Evolutionary conservation across 2,329 filamentous ascomycete genomes (phyloP).

Genomic region (Dichotomopilus funicola): DNA sequence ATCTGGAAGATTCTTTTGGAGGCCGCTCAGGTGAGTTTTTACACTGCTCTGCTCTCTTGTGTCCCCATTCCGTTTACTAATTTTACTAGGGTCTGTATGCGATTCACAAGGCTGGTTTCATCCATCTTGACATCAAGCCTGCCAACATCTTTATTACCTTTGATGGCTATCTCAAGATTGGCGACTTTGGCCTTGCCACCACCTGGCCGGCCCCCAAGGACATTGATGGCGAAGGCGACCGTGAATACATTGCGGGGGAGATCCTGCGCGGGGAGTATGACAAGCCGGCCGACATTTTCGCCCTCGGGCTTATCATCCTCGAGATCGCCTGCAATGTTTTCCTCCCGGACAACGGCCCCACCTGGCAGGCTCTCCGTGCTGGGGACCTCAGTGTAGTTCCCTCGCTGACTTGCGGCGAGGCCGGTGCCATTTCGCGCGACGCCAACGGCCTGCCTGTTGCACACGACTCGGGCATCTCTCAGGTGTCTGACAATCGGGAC

Average conservation of each 20-base stretch:
- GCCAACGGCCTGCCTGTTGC: constrained; percentile 62
- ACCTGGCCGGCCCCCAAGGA: constrained; percentile 67
- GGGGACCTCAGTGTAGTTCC: constrained; percentile 87
- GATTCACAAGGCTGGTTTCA: constrained; percentile 81
- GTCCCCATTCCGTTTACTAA: constrained; percentile 8
- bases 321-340: constrained; percentile 93
- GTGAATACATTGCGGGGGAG: constrained; percentile 93
- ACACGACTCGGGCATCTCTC: constrained; percentile 24
- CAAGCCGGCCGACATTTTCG: constrained; percentile 89
- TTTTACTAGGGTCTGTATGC: constrained; percentile 68
- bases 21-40: constrained; percentile 62
- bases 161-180: constrained; percentile 77
- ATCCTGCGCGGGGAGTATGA: constrained; percentile 81
- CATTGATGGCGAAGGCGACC: constrained; percentile 88
- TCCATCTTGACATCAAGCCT: constrained; percentile 79
- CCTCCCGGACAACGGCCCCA: constrained; percentile 84
- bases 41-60: background rate
- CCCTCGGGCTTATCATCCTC: constrained; percentile 86
- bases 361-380: constrained; percentile 83
- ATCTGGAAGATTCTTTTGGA: constrained; percentile 98
- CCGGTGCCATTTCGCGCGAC: constrained; percentile 66
- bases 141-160: constrained; percentile 78
- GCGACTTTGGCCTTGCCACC: constrained; percentile 78
- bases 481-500: constrained; percentile 10
- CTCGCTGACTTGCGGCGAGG: constrained; percentile 74